These are phyloP conservation scores for Cronartium quercuum DNA, from an alignment of 1,284 basidiomycete genomes.

Conservation along the genomic window DNA sequence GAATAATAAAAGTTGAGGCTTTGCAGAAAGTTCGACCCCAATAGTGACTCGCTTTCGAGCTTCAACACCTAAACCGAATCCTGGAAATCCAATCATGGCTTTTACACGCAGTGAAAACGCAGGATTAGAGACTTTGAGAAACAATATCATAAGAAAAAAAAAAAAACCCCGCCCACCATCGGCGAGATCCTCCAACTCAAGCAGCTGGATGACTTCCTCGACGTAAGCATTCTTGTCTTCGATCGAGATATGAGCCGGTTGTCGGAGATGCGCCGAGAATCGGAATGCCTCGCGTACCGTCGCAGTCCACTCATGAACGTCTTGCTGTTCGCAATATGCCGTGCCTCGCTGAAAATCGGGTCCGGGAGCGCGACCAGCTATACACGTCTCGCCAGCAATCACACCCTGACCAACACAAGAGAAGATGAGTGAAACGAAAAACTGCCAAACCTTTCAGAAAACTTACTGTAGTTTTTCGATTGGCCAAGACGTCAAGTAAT, in stretches of 20 bases:
- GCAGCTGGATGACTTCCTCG: conserved; percentile 55
- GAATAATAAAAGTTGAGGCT: conserved; percentile 50
- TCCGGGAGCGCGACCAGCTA: conserved; percentile 55
- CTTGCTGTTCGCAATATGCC: conserved; percentile 49
- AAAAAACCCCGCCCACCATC: conserved; percentile 51
- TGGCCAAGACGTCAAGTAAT: conserved; percentile 55
- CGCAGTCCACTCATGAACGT: conserved; percentile 68
- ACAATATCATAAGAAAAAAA: conserved; percentile 48
- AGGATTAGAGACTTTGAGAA: neutral
- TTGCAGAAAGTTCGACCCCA: conserved; percentile 58
- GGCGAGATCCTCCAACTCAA: conserved; percentile 54
- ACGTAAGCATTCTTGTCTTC: conserved; percentile 56
- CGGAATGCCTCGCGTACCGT: conserved; percentile 58
- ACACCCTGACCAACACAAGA: neutral
- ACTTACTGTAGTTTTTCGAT: conserved; percentile 49
- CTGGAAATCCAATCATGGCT: conserved; percentile 47
- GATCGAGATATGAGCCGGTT: conserved; percentile 53
- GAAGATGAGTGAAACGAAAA: neutral
- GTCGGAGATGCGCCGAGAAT: conserved; percentile 59
- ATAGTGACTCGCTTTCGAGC: conserved; percentile 59
- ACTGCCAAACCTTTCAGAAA: neutral
- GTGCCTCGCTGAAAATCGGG: conserved; percentile 55
- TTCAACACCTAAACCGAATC: conserved; percentile 55
- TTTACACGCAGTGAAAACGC: too few species aligned
- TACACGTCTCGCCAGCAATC: conserved; percentile 51